Evolutionary conservation across 1,139 yeast genomes (phyloP), one percentile per base, ranked within the genome.

Genomic region (Geotrichum carabidarum): DNA sequence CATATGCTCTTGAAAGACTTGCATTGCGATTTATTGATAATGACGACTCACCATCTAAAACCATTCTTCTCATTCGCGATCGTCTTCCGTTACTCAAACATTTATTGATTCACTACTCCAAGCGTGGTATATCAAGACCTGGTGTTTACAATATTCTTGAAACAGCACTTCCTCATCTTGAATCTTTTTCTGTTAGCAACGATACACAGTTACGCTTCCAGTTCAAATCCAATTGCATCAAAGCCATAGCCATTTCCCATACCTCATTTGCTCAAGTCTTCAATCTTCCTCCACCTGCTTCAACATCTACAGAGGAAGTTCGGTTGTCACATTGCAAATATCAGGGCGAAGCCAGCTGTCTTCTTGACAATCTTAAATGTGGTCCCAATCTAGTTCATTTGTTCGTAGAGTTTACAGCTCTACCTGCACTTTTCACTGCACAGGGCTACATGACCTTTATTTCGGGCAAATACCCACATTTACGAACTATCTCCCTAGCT

Each of bases 401-500:
- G 42, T 51, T 51, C 32, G 34, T 51, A 5, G 55, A 51, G 15
- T 51, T 51, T 15, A 30, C 48, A 11, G 22, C 41, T 12, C 27
- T 51, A 11, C 12, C 18, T 32, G 27, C 36, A 8, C 8, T 51
- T 5, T 51, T 18, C 32, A 34, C 51, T 34, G 42, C 27, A 14
- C 48, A 32, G 3, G 55, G 55, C 6, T 51, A 51, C 45, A n/a
- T 15, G 4, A n/a, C 7, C 12, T 37, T 22, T n/a, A 44, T 48
- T 15, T 11, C 55, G 1, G 14, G 12, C 14, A 14, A 17, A 8
- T 53, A 48, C 17, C 55, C 55, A 8, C 43, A 38, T 14, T 42
- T 53, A 11, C 32, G 49, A n/a, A 53, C 55, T 2, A 12, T 53
- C 9, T 53, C 55, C 4, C 38, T 53, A 2, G 50, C 44, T 1